Percentiles rank a stretch among this genome's conserved stretches.
Evolutionary conservation across 192 early-diverging fungal genomes (phyloP).

Genomic region (Coemansia sp.): DNA sequence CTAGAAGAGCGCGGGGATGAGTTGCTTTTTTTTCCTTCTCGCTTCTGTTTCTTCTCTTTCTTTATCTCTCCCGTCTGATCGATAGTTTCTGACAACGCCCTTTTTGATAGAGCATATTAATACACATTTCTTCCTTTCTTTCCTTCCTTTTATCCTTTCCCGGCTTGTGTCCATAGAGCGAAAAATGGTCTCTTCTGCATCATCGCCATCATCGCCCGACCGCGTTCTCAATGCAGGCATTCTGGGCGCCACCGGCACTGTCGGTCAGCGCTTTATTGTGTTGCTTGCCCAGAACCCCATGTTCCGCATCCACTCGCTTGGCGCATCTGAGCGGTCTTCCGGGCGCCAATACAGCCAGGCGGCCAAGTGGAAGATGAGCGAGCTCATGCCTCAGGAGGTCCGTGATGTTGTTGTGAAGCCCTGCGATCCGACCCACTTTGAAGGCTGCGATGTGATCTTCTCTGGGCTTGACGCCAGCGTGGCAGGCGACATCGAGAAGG

Average conservation of each 20-base stretch:
- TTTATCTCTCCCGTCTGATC: not conserved
- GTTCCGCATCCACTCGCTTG: slow-evolving; percentile 85
- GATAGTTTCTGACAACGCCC: not conserved
- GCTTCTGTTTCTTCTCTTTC: not conserved
- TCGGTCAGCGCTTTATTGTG: slow-evolving; percentile 96
- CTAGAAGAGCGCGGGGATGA: too few species aligned
- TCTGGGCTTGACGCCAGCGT: slow-evolving; percentile 94
- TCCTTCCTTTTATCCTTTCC: not conserved
- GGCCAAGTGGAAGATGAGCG: slow-evolving; percentile 86
- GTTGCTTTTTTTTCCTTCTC: too few species aligned
- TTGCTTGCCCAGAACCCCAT: slow-evolving; percentile 84
- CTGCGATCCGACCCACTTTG: slow-evolving; percentile 79
- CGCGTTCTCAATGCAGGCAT: slow-evolving; percentile 74
- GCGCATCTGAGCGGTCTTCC: slow-evolving; percentile 88
- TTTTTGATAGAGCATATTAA: not conserved
- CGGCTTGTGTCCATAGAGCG: too few species aligned
- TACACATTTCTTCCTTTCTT: not conserved
- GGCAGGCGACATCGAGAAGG: slow-evolving; percentile 93
- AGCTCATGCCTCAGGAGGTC: slow-evolving; percentile 68
- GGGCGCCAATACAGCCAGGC: slow-evolving; percentile 82
- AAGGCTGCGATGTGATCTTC: slow-evolving; percentile 87
- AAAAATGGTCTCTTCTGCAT: not conserved
- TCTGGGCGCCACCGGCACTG: slow-evolving; percentile 96
- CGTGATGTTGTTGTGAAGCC: slow-evolving; percentile 60
- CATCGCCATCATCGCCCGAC: slow-evolving; percentile 23